Conservation (phyloP, 2,329 filamentous ascomycete genomes). For the Trichoderma semiorbis region DNA sequence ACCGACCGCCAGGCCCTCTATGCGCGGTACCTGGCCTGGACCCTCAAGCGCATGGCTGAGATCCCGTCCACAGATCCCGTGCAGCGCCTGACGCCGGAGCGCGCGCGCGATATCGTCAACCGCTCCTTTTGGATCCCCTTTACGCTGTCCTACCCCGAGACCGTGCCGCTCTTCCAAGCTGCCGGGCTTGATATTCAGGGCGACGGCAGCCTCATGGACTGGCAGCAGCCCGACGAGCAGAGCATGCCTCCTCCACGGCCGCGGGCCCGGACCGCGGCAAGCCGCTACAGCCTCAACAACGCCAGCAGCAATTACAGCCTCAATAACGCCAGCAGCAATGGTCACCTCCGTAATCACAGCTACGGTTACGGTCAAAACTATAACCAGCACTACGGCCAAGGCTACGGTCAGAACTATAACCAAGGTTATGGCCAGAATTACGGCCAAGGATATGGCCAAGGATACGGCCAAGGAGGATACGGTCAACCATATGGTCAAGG, state of each 20-base stretch:
- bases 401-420: neutral
- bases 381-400: neutral
- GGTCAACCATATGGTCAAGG: neutral
- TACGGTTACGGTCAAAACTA: neutral
- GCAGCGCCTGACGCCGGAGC: slow-evolving; percentile 22
- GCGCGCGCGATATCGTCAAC: slow-evolving; percentile 23
- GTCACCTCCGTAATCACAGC: neutral
- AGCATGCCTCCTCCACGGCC: neutral
- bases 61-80: slow-evolving; percentile 18
- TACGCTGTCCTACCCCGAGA: slow-evolving; percentile 28
- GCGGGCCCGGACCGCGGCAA: neutral
- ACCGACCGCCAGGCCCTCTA: slow-evolving; percentile 22
- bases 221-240: slow-evolving; percentile 10
- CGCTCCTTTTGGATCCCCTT: slow-evolving; percentile 34
- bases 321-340: neutral
- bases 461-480: neutral
- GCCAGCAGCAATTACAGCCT: slow-evolving; percentile 4
- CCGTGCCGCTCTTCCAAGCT: slow-evolving; percentile 28
- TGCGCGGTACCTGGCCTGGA: slow-evolving; percentile 34
- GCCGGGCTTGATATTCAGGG: slow-evolving; percentile 29
- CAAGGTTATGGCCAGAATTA: neutral
- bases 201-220: slow-evolving; percentile 6
- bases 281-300: neutral
- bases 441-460: neutral
- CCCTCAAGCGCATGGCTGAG: slow-evolving; percentile 32